Percentiles rank a stretch among this genome's conserved stretches.
Conservation (phyloP, 164 flowering plant species). For the Hamamelis virginiana region DNA sequence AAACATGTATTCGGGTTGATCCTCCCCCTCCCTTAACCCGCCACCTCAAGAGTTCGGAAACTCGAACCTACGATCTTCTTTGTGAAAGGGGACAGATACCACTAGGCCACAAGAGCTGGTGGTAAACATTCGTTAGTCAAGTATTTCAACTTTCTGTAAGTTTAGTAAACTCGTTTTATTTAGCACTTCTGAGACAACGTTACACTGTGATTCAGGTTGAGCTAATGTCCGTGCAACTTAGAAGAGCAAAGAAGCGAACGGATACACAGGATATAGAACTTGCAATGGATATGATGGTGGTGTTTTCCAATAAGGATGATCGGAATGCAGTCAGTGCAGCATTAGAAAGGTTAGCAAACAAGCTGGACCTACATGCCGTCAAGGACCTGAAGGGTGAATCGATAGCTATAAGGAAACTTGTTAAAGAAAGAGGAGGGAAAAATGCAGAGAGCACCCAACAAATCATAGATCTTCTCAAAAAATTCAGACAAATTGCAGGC, state of each 20-base stretch:
- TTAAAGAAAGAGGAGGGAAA: conserved; percentile 41
- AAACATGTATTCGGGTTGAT: no score
- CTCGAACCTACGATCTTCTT: no score
- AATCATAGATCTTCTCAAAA: conserved; percentile 50
- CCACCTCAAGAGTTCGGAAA: no score
- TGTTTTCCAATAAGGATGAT: conserved; percentile 53
- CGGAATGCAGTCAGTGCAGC: conserved; percentile 74
- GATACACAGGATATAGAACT: conserved; percentile 85
- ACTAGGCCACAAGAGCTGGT: no score
- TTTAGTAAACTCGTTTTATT: background rate
- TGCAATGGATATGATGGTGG: conserved; percentile 87
- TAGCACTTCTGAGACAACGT: background rate
- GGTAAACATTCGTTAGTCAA: background rate
- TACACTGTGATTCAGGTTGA: conserved; percentile 45
- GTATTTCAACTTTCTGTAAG: background rate
- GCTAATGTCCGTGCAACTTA: conserved; percentile 51
- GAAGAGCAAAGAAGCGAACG: conserved; percentile 61
- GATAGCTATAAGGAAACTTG: conserved; percentile 48
- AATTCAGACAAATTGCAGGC: conserved; percentile 59
- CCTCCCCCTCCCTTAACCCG: no score
- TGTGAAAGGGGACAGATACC: no score
- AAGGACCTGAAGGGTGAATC: conserved; percentile 61
- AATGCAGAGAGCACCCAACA: conserved; percentile 48
- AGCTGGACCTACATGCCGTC: conserved; percentile 55
- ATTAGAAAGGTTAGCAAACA: conserved; percentile 70